Evolutionary conservation across 2,329 filamentous ascomycete genomes (phyloP), one percentile per base, ranked within the genome.

Genomic region (Amauroascus verrucosus): DNA sequence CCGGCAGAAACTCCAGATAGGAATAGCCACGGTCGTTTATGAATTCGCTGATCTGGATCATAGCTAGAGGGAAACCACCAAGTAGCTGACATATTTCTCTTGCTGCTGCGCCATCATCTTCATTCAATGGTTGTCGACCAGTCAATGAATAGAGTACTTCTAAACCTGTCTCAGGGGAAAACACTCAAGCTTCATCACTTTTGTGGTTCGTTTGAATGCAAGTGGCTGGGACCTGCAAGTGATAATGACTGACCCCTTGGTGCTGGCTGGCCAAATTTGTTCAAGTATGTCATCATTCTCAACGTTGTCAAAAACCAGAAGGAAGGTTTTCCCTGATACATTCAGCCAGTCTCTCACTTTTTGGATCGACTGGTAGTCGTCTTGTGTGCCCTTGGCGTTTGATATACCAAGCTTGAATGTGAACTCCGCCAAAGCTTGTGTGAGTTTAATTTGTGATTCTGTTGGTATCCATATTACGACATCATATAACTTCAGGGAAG

Each of bases 301-400:
- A 32, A 54, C 45, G 35, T 54, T 49, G 37, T 49, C 52, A 37
- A 54, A 54, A 13, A 54, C 37, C 6, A 54, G 46, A 13, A 54
- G 47, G 18, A 54, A 54, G 4, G 26, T 44, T 16, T 50, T 44
- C 20, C 40, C 53, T 3, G 53, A 45, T 3, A 14, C 3, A 24
- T 50, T 54, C 13, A 54, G 22, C 53, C 53, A 54, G 24, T 54
- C 53, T 20, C 35, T 45, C 18, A 51, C 30, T 6, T 45, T 37
- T 24, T 46, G 46, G 20, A 50, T 46, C 4, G 38, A 43, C 2
- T 43, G 48, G 24, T 40, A 46, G 14, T 55, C 43, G 18, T 55
- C 41, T 35, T 35, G 16, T 6, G n/a, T 35, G 30, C 30, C 32
- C 13, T 51, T 16, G 11, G 16, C 13, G 4, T 53, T 14, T 16